A percentile compares a stretch with the other conserved stretches of the same genome.
Evolutionary conservation across 2,329 filamentous ascomycete species (phyloP).

Genomic region (Curvularia lunata): DNA sequence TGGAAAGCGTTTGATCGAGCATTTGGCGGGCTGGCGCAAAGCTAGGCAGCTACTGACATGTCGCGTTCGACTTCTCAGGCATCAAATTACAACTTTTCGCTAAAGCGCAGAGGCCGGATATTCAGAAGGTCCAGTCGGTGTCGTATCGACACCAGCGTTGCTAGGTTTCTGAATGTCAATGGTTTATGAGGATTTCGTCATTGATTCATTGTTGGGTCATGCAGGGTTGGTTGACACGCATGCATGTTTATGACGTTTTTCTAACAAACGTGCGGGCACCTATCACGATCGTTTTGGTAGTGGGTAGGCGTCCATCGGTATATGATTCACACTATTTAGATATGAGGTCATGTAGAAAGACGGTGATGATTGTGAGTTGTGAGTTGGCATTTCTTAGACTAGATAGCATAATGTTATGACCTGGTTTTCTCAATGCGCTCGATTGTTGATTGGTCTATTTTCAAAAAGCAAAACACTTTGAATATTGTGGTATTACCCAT

Average conservation of each 20-base stretch:
- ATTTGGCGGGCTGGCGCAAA: not conserved
- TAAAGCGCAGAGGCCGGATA: slow-evolving; percentile 10
- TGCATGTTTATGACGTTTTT: not conserved
- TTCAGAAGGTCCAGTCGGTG: slow-evolving; percentile 8
- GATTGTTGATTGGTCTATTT: not conserved
- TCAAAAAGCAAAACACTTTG: not conserved
- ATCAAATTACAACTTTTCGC: slow-evolving; percentile 8
- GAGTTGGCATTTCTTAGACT: slow-evolving; percentile 2
- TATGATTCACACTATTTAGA: not conserved
- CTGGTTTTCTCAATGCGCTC: not conserved
- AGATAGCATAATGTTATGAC: not conserved
- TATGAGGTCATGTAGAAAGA: slow-evolving; percentile 2
- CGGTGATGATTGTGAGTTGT: slow-evolving; percentile 5
- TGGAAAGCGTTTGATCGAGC: not conserved
- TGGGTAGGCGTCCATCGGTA: not conserved
- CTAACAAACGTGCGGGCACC: not conserved
- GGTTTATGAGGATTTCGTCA: not conserved
- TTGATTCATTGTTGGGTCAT: not conserved
- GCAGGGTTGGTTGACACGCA: not conserved
- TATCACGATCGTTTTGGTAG: not conserved
- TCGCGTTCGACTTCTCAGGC: not conserved
- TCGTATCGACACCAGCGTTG: slow-evolving; percentile 3
- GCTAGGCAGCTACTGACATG: not conserved
- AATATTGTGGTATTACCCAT: not conserved
- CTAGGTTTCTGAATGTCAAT: not conserved